These are phyloP conservation scores for Tylopilus balloui DNA, from an alignment of 768 basidiomycete species.

Conservation along the genomic window DNA sequence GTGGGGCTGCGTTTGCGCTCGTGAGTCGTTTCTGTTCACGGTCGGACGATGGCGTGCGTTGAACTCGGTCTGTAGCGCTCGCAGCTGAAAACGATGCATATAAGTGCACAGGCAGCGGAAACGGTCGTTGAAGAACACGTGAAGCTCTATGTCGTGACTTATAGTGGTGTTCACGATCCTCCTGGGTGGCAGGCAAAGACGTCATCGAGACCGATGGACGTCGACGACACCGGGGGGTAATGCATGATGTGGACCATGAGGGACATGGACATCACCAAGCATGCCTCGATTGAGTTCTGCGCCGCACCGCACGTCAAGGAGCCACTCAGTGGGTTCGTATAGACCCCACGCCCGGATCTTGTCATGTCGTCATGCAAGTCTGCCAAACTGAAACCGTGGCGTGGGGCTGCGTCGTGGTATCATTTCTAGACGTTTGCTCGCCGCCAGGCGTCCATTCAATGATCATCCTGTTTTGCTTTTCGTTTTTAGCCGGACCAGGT, in stretches of 20 bases:
- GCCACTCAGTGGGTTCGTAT: background rate
- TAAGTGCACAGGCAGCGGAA: slow-evolving; percentile 28
- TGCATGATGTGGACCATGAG: background rate
- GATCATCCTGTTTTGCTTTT: background rate
- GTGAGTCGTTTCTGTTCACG: slow-evolving; percentile 25
- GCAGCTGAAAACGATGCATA: slow-evolving; percentile 25
- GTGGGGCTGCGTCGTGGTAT: slow-evolving; percentile 3
- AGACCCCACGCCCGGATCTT: slow-evolving; percentile 8
- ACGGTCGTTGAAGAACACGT: slow-evolving; percentile 35
- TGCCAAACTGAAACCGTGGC: slow-evolving; percentile 4
- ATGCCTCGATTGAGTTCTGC: background rate
- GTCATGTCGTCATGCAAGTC: background rate
- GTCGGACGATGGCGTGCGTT: background rate
- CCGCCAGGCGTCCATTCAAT: background rate
- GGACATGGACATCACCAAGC: background rate
- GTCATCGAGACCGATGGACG: background rate
- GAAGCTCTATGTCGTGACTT: slow-evolving; percentile 31
- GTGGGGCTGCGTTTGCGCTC: slow-evolving; percentile 38
- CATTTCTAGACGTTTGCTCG: background rate
- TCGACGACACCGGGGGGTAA: slow-evolving; percentile 12
- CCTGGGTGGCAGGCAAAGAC: background rate
- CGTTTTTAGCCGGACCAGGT: background rate
- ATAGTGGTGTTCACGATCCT: background rate
- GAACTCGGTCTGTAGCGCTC: slow-evolving; percentile 19
- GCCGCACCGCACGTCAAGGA: background rate